A percentile compares a stretch with the other conserved stretches of the same genome.
Evolutionary conservation across 441 rosid genomes (phyloP).

Genomic region (Adansonia madagascariensis): DNA sequence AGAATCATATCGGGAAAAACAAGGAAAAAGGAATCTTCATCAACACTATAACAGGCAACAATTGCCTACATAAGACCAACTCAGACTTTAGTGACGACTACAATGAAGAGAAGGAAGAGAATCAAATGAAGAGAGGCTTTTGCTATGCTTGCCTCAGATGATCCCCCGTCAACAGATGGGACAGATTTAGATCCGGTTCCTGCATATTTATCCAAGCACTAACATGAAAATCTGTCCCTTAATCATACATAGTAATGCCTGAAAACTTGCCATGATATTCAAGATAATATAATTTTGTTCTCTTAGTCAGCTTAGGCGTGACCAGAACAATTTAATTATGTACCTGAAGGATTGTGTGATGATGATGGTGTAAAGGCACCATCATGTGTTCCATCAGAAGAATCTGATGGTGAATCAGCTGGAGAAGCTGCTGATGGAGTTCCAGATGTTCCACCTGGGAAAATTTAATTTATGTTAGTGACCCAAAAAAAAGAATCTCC

Average conservation of each 20-base stretch:
- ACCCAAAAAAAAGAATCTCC: neutral
- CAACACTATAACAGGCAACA: constrained; percentile 1
- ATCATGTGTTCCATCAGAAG: constrained; percentile 35
- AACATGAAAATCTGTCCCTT: neutral
- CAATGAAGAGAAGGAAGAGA: constrained; percentile 30
- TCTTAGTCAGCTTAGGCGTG: neutral
- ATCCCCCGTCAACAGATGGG: constrained; percentile 39
- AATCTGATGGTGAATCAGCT: constrained; percentile 39
- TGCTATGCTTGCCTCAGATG: constrained; percentile 43
- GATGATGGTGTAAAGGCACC: constrained; percentile 32
- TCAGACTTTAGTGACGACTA: constrained; percentile 33
- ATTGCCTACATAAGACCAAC: constrained; percentile 6
- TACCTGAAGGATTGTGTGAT: constrained; percentile 38
- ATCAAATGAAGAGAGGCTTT: constrained; percentile 31
- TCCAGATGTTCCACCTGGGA: constrained; percentile 7
- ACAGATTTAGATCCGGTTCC: constrained; percentile 47
- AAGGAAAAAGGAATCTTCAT: constrained; percentile 26
- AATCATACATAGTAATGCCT: constrained; percentile 8
- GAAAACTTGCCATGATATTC: neutral
- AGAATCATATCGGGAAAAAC: neutral
- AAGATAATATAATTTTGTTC: neutral
- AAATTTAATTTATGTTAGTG: neutral
- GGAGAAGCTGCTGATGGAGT: constrained; percentile 37
- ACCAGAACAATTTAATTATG: neutral
- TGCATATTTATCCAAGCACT: constrained; percentile 17